Evolutionary conservation across 164 flowering plant species (phyloP).

Genomic region (Amborella trichopoda): DNA sequence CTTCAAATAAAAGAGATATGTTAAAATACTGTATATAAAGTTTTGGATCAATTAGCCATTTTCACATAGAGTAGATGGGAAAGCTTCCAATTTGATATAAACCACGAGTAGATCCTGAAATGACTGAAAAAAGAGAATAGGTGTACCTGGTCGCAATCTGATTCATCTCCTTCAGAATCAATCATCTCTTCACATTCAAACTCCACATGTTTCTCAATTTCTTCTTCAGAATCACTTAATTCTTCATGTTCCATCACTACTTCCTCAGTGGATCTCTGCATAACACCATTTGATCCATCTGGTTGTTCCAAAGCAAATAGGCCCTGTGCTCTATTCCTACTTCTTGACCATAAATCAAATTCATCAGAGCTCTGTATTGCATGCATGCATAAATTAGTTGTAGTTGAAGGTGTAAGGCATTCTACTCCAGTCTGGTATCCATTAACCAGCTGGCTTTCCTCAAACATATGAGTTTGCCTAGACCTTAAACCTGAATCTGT

Average conservation of each 20-base stretch:
- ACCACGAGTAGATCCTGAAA: no score
- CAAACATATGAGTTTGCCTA: no score
- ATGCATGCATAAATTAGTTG: constrained; percentile 1
- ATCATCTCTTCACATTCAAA: constrained; percentile 96
- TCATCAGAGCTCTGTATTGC: neutral
- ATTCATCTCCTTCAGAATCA: constrained; percentile 77
- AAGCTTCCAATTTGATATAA: no score
- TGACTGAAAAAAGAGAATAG: constrained; percentile 7
- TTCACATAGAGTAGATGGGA: no score
- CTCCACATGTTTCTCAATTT: constrained; percentile 69
- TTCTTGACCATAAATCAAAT: neutral
- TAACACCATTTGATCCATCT: constrained; percentile 6
- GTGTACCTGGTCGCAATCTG: constrained; percentile 38
- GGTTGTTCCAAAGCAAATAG: constrained; percentile 12
- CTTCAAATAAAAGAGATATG: no score
- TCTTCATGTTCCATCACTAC: constrained; percentile 99
- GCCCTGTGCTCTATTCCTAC: constrained; percentile 2
- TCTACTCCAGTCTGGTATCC: constrained; percentile 1
- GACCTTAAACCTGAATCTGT: no score
- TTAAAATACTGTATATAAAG: no score
- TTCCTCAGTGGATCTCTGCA: constrained; percentile 24
- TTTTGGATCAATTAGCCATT: no score
- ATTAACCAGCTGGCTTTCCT: constrained; percentile 2
- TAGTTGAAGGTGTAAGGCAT: constrained; percentile 2
- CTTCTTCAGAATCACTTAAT: constrained; percentile 95